Percentiles rank a stretch among this genome's conserved stretches.
Evolutionary conservation across 1,139 yeast genomes (phyloP).

Genomic region (Geotrichum cucujoidarum): DNA sequence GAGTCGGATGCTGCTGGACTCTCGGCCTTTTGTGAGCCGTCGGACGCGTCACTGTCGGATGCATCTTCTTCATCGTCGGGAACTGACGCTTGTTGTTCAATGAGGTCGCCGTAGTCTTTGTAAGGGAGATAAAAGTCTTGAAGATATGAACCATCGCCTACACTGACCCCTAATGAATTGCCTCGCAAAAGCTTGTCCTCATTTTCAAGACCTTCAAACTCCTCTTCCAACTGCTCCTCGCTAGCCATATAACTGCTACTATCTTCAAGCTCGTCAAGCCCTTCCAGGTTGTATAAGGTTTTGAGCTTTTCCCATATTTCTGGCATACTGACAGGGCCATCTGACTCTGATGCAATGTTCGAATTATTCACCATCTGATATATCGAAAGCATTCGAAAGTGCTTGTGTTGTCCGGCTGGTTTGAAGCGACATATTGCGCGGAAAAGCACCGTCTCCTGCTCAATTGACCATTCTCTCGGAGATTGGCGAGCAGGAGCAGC

Average conservation of each 20-base stretch:
- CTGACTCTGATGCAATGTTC: constrained; percentile 28
- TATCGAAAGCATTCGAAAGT: constrained; percentile 55
- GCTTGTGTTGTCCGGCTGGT: constrained; percentile 53
- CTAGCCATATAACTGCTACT: constrained; percentile 16
- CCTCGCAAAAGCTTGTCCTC: neutral
- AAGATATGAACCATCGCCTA: constrained; percentile 18
- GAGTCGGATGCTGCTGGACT: neutral
- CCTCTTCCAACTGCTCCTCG: constrained; percentile 10
- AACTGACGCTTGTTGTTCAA: constrained; percentile 39
- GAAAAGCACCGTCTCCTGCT: constrained; percentile 63
- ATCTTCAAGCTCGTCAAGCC: constrained; percentile 51
- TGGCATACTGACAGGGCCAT: constrained; percentile 37
- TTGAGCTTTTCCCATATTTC: constrained; percentile 59
- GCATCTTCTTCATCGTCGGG: neutral
- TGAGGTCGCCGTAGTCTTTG: constrained; percentile 43
- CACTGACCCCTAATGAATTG: constrained; percentile 13
- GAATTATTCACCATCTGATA: constrained; percentile 48
- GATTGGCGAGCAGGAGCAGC: neutral
- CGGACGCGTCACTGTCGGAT: neutral
- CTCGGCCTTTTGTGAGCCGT: neutral
- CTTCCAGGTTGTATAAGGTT: constrained; percentile 51
- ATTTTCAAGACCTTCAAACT: neutral
- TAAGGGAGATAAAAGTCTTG: constrained; percentile 44
- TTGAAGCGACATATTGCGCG: constrained; percentile 63
- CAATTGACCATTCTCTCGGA: constrained; percentile 47